These are phyloP conservation scores for Penicillium canescens DNA, from an alignment of 495 filamentous ascomycete species.

Conservation along the genomic window DNA sequence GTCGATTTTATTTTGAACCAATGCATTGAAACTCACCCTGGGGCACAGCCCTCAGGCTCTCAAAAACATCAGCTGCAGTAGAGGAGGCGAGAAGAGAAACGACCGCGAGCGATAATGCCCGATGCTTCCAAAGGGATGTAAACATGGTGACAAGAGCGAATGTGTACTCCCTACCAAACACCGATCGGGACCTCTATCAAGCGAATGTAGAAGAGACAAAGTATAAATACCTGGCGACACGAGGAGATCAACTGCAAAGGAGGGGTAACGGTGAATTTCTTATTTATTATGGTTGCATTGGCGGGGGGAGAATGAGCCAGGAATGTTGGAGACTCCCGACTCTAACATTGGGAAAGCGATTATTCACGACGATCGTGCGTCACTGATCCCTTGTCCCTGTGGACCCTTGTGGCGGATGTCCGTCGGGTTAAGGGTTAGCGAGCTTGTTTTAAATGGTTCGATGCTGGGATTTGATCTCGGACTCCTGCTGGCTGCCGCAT, in stretches of 20 bases:
- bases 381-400: slow-evolving; percentile 2
- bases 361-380: too few species aligned
- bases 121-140: slow-evolving; percentile 26
- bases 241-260: background rate
- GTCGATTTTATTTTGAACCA: slow-evolving; percentile 12
- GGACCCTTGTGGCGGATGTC: slow-evolving; percentile 13
- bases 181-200: background rate
- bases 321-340: slow-evolving; percentile 7
- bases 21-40: slow-evolving; percentile 25
- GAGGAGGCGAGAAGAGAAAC: slow-evolving; percentile 39
- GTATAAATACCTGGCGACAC: slow-evolving; percentile 9
- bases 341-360: background rate
- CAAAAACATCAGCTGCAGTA: slow-evolving; percentile 37
- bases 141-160: slow-evolving; percentile 26
- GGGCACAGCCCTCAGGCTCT: slow-evolving; percentile 35
- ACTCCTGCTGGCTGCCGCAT: background rate
- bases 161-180: background rate
- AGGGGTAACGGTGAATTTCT: slow-evolving; percentile 10
- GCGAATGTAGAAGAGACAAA: background rate
- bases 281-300: slow-evolving; percentile 31
- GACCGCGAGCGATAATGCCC: slow-evolving; percentile 42
- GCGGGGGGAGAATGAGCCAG: slow-evolving; percentile 19
- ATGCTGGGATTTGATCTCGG: background rate
- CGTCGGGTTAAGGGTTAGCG: slow-evolving; percentile 9
- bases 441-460: background rate